phyloP scores from a whole-genome alignment of 192 early-diverging fungal species.

The Backusella macrospora region DNA sequence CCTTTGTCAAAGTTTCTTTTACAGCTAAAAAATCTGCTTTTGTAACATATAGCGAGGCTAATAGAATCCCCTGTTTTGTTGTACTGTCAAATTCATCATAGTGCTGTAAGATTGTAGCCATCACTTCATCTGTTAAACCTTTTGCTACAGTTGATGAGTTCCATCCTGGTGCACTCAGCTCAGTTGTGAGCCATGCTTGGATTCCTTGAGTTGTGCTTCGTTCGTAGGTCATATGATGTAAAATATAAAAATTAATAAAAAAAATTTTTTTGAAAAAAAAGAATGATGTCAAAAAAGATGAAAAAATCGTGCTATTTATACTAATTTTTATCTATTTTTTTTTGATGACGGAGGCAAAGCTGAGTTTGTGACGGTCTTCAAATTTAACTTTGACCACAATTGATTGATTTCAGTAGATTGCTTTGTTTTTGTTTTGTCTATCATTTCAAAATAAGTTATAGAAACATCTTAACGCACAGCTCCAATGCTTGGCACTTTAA shows the following conservation, averaged over 20 bases:
- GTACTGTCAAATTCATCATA: conserved; percentile 25
- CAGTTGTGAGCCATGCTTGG: conserved; percentile 23
- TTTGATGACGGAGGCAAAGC: conserved; percentile 2
- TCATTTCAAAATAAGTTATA: too few relatives aligned
- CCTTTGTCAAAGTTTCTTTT: conserved; percentile 26
- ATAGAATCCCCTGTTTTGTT: conserved; percentile 35
- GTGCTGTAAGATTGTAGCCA: conserved; percentile 18
- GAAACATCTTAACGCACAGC: too few relatives aligned
- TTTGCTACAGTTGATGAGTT: conserved; percentile 27
- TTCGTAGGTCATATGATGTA: conserved; percentile 24
- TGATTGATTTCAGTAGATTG: too few relatives aligned
- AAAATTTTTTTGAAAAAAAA: conserved; percentile 17
- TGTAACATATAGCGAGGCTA: conserved; percentile 29
- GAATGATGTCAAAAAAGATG: background rate
- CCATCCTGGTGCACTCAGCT: conserved; percentile 30
- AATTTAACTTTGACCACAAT: too few relatives aligned
- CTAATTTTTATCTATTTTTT: background rate
- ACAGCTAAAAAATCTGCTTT: conserved; percentile 26
- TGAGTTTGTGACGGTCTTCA: background rate
- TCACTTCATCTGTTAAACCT: conserved; percentile 30
- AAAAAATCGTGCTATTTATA: conserved; percentile 6
- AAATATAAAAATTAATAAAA: background rate
- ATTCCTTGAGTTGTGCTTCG: conserved; percentile 23
- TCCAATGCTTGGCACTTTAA: too few relatives aligned
- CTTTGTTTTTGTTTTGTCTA: too few relatives aligned